A percentile compares a stretch with the other conserved stretches of the same genome.
Conservation (phyloP, 1,284 basidiomycete species). For the Phellinidium pouzarii region DNA sequence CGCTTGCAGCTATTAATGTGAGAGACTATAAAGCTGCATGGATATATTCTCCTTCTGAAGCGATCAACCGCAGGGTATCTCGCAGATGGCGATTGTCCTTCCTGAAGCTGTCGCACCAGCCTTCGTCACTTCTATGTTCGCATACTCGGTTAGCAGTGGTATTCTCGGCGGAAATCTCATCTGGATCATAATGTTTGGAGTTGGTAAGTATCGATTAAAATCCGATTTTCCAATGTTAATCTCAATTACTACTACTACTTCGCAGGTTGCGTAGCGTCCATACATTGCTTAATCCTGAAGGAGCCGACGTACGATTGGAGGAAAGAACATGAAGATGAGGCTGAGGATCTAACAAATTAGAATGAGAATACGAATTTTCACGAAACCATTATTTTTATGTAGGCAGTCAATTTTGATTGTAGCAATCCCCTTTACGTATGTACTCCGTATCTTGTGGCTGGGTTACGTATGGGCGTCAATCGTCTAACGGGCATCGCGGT, state of each 20-base stretch:
- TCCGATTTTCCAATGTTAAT: background rate
- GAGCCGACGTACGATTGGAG: constrained; percentile 22
- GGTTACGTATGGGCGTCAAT: too few relatives aligned
- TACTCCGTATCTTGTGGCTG: too few relatives aligned
- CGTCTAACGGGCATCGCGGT: too few relatives aligned
- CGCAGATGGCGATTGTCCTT: constrained; percentile 21
- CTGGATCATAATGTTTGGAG: constrained; percentile 6
- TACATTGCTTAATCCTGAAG: constrained; percentile 20
- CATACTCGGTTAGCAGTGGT: constrained; percentile 19
- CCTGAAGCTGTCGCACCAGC: constrained; percentile 21
- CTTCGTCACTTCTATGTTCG: constrained; percentile 21
- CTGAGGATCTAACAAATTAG: background rate
- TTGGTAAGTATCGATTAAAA: constrained; percentile 1
- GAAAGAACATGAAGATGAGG: constrained; percentile 4
- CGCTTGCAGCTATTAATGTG: constrained; percentile 21
- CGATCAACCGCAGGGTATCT: constrained; percentile 12
- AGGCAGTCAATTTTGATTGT: too few relatives aligned
- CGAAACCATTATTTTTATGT: too few relatives aligned
- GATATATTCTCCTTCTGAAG: background rate
- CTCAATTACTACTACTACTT: too few relatives aligned
- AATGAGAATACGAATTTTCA: background rate
- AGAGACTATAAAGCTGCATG: background rate
- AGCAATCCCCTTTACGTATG: too few relatives aligned
- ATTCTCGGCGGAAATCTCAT: constrained; percentile 13
- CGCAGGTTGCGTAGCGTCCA: constrained; percentile 15